Base-by-base conservation (phyloP, 75 land plant genomes). In the Azolla pinnata region DNA sequence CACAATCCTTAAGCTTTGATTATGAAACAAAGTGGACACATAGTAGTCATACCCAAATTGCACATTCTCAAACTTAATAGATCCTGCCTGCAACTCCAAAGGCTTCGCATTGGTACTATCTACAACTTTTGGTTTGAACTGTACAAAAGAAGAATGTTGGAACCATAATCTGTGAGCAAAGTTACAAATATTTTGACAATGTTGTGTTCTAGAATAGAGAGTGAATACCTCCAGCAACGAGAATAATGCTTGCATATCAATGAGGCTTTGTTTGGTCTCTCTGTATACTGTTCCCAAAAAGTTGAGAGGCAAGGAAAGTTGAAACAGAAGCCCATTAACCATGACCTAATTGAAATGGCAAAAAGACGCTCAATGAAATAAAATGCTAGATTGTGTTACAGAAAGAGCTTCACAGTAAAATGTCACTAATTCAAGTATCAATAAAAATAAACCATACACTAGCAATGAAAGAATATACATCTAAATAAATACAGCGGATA, bases 251-350 rank as follows among this genome's bases (percentile, higher is more conserved):
- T 93, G 85, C 98, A 93, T 88, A 76, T 93, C 98, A 51, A 93
- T 84, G 55, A 93, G 84, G 40, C 96, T 85, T 40, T 93, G 98
- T 31, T 83, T 68, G 4, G 96, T 93, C 60, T 93, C 98, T 29
- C 98, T 76, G 66, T 93, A 93, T 1, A 93, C 98, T 66, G 90
- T 81, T 1, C 98, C 96, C 68, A 93, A 83, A 53, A 88, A 93
- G 51, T 88, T 93, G 8, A 93, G 81, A 19, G 98, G 98, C 52
- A 88, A 56, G 34, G 98, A 93, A 27, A 93, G 79, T 66, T 93
- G 98, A 58, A 93, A 93, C 14, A 93, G 84, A 30, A 93, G 73
- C 29, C 98, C 96, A 73, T 93, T 93, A 27, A 93, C 98, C 98
- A 93, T 93, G 56, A 93, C 98, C 98, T 93, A 70, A 12, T 31